These are phyloP conservation scores for Rhizopus microsporus DNA, from an alignment of 371 early-diverging fungal genomes.

Conservation along the genomic window DNA sequence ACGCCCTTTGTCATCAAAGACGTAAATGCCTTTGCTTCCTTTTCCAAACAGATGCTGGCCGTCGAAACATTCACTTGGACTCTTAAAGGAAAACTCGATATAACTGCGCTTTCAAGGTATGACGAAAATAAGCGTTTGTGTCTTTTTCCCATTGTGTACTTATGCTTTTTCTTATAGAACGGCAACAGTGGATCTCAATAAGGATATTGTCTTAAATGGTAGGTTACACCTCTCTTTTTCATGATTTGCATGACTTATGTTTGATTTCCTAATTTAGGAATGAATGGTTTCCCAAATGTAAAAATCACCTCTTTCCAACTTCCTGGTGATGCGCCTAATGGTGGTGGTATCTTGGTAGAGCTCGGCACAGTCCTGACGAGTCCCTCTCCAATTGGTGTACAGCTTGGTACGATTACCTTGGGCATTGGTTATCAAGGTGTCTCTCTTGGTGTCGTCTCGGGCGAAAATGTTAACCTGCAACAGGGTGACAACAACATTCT, in stretches of 20 bases:
- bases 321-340: slow-evolving; percentile 49
- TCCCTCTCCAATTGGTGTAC: slow-evolving; percentile 58
- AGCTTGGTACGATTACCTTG: slow-evolving; percentile 54
- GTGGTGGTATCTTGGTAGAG: slow-evolving; percentile 55
- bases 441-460: slow-evolving; percentile 46
- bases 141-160: slow-evolving; percentile 1
- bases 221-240: slow-evolving; percentile 1
- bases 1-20: slow-evolving; percentile 46
- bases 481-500: slow-evolving; percentile 48
- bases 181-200: slow-evolving; percentile 33
- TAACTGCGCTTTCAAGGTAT: slow-evolving; percentile 51
- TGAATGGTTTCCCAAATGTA: slow-evolving; percentile 54
- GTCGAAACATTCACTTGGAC: slow-evolving; percentile 49
- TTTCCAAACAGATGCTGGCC: slow-evolving; percentile 52
- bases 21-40: slow-evolving; percentile 37
- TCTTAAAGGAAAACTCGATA: slow-evolving; percentile 46
- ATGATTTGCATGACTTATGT: not conserved
- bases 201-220: slow-evolving; percentile 24
- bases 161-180: slow-evolving; percentile 21
- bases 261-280: slow-evolving; percentile 24
- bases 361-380: slow-evolving; percentile 53
- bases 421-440: slow-evolving; percentile 46
- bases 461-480: slow-evolving; percentile 40
- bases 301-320: slow-evolving; percentile 52
- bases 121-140: slow-evolving; percentile 1